These are phyloP conservation scores for Tagetes patula DNA, from an alignment of 129 eudicot genomes.

Conservation along the genomic window DNA sequence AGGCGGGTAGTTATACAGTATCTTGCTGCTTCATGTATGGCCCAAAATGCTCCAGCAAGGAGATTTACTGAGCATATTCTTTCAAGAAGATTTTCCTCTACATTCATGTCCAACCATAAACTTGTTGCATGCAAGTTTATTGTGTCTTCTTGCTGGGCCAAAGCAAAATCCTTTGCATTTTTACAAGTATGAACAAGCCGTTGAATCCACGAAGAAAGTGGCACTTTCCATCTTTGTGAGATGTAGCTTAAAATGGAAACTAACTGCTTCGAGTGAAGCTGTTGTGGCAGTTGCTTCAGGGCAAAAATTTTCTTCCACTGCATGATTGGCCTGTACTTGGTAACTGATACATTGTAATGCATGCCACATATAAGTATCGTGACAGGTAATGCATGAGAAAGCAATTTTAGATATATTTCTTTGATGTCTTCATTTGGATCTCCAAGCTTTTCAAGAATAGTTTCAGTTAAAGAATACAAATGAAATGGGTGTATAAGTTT, in stretches of 20 bases:
- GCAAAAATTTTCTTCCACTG: conserved; percentile 90
- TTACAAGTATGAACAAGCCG: conserved; percentile 72
- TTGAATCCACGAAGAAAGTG: conserved; percentile 95
- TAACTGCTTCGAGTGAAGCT: conserved; percentile 93
- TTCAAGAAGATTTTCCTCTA: conserved; percentile 75
- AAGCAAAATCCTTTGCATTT: conserved; percentile 51
- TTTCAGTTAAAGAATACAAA: conserved; percentile 50
- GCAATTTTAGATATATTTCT: conserved; percentile 60
- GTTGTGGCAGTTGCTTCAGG: conserved; percentile 84
- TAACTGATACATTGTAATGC: conserved; percentile 42
- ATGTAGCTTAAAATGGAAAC: conserved; percentile 87
- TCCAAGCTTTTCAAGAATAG: conserved; percentile 86
- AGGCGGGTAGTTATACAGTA: conserved; percentile 90
- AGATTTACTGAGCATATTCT: conserved; percentile 63
- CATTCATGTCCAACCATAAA: conserved; percentile 59
- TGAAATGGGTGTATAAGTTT: conserved; percentile 67
- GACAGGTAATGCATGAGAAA: conserved; percentile 67
- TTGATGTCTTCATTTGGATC: conserved; percentile 75
- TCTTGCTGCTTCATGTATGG: conserved; percentile 96
- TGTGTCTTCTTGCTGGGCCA: conserved; percentile 56
- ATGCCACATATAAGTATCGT: conserved; percentile 64
- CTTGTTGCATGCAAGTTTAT: conserved; percentile 42
- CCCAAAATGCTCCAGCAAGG: conserved; percentile 98
- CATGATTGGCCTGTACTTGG: conserved; percentile 40
- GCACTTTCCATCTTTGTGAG: conserved; percentile 98